These are phyloP conservation scores for Gomphus bonarii DNA, from an alignment of 1,284 basidiomycete species.

Conservation along the genomic window DNA sequence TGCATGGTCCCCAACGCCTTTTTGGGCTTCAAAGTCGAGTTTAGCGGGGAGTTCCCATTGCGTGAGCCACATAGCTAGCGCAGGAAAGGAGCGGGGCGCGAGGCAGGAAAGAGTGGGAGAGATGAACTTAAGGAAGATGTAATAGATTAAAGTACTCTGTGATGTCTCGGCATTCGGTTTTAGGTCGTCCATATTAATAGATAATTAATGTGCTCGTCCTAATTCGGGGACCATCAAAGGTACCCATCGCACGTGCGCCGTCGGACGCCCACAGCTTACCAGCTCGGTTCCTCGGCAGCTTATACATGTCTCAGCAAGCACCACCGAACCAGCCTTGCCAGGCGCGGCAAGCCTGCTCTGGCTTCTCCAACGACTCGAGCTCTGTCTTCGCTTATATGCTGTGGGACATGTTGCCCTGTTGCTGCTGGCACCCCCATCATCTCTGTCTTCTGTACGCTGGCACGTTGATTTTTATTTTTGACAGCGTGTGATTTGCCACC, in stretches of 20 bases:
- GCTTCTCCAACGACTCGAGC: too few relatives aligned
- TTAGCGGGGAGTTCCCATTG: not conserved
- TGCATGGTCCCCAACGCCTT: not conserved
- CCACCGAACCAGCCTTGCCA: too few relatives aligned
- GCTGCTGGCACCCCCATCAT: too few relatives aligned
- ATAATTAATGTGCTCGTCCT: too few relatives aligned
- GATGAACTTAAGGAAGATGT: not conserved
- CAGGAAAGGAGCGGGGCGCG: not conserved
- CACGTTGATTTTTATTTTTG: too few relatives aligned
- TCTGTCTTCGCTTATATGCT: too few relatives aligned
- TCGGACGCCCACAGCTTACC: not conserved
- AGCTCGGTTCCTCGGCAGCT: too few relatives aligned
- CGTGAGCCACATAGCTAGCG: not conserved
- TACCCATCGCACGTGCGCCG: not conserved
- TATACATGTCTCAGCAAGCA: too few relatives aligned
- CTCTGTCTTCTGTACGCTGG: too few relatives aligned
- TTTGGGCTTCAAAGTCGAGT: slow-evolving; percentile 13
- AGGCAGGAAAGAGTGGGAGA: not conserved
- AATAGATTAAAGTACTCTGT: not conserved
- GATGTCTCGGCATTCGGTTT: not conserved
- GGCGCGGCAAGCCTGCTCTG: too few relatives aligned
- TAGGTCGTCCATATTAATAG: not conserved
- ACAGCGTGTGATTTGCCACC: too few relatives aligned
- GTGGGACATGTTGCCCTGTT: too few relatives aligned
- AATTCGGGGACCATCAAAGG: not conserved